A percentile compares a stretch with the other conserved stretches of the same genome.
Conservation (phyloP, 1,284 basidiomycete genomes). For the Fomitopsis betulina region DNA sequence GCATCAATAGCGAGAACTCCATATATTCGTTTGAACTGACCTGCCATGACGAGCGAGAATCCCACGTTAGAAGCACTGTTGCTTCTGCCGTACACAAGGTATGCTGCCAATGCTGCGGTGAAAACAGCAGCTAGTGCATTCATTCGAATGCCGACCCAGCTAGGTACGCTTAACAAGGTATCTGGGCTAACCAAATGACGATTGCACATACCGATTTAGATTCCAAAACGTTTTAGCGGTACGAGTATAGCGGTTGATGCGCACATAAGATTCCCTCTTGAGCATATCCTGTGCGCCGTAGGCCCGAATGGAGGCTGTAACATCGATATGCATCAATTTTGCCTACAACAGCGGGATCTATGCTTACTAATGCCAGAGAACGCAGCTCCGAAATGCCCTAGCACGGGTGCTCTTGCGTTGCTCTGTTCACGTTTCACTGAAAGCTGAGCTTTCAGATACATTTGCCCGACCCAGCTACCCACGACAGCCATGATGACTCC, state of each 20-base stretch:
- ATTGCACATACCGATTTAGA: conserved; percentile 38
- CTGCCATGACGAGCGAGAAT: conserved; percentile 45
- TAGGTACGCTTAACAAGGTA: conserved; percentile 4
- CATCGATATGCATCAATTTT: too few species aligned
- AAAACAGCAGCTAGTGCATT: conserved; percentile 46
- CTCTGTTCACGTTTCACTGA: conserved; percentile 71
- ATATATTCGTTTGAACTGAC: conserved; percentile 17
- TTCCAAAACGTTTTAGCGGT: conserved; percentile 48
- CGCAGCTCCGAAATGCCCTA: conserved; percentile 63
- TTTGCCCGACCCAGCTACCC: conserved; percentile 36
- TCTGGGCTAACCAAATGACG: not conserved
- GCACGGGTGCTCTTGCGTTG: conserved; percentile 57
- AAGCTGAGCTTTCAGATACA: conserved; percentile 66
- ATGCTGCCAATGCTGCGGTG: conserved; percentile 47
- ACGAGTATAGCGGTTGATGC: conserved; percentile 47
- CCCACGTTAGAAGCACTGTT: conserved; percentile 39
- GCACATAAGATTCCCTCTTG: conserved; percentile 37
- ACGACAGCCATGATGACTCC: conserved; percentile 32
- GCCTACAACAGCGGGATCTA: not conserved
- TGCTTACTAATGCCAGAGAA: conserved; percentile 53
- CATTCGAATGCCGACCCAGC: conserved; percentile 56
- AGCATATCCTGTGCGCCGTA: conserved; percentile 50
- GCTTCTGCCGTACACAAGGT: conserved; percentile 38
- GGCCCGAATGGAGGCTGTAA: conserved; percentile 55
- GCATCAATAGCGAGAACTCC: not conserved